These are phyloP conservation scores for Aspergillus pseudoglaucus DNA, from an alignment of 2,329 filamentous ascomycete genomes.

Conservation along the genomic window DNA sequence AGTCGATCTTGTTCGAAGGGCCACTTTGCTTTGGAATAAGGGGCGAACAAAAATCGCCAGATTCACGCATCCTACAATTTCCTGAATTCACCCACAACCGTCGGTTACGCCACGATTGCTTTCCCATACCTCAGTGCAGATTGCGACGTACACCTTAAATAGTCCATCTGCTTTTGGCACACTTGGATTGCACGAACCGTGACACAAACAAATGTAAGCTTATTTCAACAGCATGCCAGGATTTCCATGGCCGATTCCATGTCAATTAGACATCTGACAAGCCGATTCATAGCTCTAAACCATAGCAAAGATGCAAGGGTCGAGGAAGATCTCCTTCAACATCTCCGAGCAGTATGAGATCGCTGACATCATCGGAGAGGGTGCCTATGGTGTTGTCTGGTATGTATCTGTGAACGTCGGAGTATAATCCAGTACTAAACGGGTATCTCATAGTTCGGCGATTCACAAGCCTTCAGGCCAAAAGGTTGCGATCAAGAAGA, in stretches of 20 bases:
- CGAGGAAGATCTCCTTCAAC: slow-evolving; percentile 97
- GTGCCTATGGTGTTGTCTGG: slow-evolving; percentile 98
- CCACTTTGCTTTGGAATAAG: no score
- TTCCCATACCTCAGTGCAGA: no score
- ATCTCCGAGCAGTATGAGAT: slow-evolving; percentile 99
- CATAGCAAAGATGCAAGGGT: slow-evolving; percentile 35
- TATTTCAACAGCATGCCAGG: neutral
- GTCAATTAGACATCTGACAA: neutral
- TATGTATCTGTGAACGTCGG: slow-evolving; percentile 43
- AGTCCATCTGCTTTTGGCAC: no score
- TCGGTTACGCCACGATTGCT: no score
- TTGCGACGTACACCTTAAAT: no score
- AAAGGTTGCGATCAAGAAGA: slow-evolving; percentile 99
- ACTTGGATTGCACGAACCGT: no score
- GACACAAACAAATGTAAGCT: neutral
- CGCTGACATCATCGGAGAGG: slow-evolving; percentile 97
- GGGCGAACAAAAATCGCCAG: no score
- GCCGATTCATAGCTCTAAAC: neutral
- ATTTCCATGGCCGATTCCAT: no score
- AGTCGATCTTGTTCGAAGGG: no score
- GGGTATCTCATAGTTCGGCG: slow-evolving; percentile 62
- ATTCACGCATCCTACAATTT: no score
- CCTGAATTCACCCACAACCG: no score
- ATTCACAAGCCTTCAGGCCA: slow-evolving; percentile 97
- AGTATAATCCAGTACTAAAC: slow-evolving; percentile 8